Evolutionary conservation across 2,329 filamentous ascomycete species (phyloP), one percentile per base, ranked within the genome.

Genomic region (Talaromyces funiculosus): DNA sequence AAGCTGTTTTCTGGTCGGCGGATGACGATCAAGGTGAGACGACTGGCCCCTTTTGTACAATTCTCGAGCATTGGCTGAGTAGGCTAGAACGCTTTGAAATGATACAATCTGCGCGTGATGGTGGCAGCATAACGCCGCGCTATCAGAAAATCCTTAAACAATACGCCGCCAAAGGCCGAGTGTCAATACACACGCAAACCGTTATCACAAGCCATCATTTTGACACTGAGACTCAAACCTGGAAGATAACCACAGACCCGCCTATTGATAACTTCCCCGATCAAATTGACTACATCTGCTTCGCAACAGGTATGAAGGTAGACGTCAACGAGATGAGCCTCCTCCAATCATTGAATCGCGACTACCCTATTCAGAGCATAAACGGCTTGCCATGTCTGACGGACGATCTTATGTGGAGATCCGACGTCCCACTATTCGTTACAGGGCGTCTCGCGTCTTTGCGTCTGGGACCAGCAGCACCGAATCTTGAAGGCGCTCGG

Each of bases 1-100:
- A 92, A 69, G 86, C 89, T 0, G 81, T 82, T 0, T 94, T 92
- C 72, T 92, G 89, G 87, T 85, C 84, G 6, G 88, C 88, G 3
- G 88, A 92, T 66, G 84, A 83, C 5, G 86, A 90, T 62, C 81
- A 85, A 67, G 77, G 79, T 77, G 66, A 61, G 67, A 49, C 4
- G 8, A 31, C 45, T 31, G 9, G 16, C 16, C 12, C 4, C n/a
- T 12, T n/a, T 42, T 12, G 6, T 22, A 20, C 10, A 22, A 12
- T 33, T 31, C 16, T 20, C 12, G 26, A 12, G 47, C 29, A 35
- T 20, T 0, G 9, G 6, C n/a, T 51, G 10, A 51, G 4, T n/a
- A 8, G 6, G 0, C 4, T 22, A 80, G 83, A 92, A 72, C 81
- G 89, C 2, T 80, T 86, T 31, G 80, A 85, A 37, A 88, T 90